Conservation (phyloP, 225 moss, liverwort and hornwort species). For the Sphagnum tenellum region DNA sequence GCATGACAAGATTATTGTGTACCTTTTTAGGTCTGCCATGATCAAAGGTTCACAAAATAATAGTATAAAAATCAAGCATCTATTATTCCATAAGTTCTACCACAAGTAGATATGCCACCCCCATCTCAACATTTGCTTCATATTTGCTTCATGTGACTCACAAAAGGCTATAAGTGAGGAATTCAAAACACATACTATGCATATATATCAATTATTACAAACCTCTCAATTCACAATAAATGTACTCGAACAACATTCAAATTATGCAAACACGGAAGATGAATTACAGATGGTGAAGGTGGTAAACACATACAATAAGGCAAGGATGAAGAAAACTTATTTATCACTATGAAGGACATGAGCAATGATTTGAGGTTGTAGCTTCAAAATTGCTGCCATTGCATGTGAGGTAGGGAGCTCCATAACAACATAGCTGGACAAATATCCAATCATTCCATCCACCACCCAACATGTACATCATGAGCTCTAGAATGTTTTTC, state of each 20-base stretch:
- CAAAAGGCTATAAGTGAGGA: not conserved
- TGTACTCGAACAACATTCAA: no score
- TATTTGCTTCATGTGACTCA: conserved; percentile 10
- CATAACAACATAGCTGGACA: conserved; percentile 36
- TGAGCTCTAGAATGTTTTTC: conserved; percentile 8
- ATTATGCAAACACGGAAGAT: no score
- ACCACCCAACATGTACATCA: conserved; percentile 24
- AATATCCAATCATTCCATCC: conserved; percentile 11
- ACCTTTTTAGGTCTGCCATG: not conserved
- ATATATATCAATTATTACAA: no score
- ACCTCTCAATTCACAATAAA: no score
- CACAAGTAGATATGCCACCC: conserved; percentile 28
- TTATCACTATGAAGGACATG: conserved; percentile 35
- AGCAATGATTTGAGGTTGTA: conserved; percentile 25
- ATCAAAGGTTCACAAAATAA: conserved; percentile 11
- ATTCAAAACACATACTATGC: not conserved
- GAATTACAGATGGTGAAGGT: no score
- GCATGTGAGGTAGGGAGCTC: conserved; percentile 27
- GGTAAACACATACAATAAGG: no score
- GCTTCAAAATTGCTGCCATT: conserved; percentile 25
- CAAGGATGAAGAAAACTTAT: conserved; percentile 11
- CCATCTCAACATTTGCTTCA: conserved; percentile 24
- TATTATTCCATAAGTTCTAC: conserved; percentile 20
- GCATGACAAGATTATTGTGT: no score
- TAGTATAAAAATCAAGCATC: conserved; percentile 24